Base-by-base conservation (phyloP, 176 grass and related monocot species). In the Pontederia paniculata region DNA sequence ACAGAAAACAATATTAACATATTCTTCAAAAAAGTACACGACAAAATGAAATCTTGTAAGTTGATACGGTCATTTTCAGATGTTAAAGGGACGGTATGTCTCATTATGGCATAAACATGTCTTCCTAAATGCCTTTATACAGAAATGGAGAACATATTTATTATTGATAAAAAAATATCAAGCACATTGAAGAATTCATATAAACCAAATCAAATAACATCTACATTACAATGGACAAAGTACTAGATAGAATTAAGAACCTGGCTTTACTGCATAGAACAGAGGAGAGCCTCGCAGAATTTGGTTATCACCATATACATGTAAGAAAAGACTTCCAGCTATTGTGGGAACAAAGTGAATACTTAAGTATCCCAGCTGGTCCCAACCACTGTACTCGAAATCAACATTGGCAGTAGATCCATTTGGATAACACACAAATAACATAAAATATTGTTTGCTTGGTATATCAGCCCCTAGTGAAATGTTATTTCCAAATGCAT, bases 401-500 rank as follows among this genome's bases (percentile, higher is more conserved):
- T 75, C 73, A 74, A 85, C 37, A 28, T 73, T 42, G 1, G 85
- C 70, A 7, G 19, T 49, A 0, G 78, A 70, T 0, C 85, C 85
- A 52, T 89, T 83, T 23, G 21, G 17, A 28, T 70, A 56, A 2
- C 61, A 83, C 9, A 49, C 59, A 3, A 70, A 64, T 18, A 86
- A 52, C 28, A 2, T 66, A 66, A 86, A 89, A 63, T 70, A 85
- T 1, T 44, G 70, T 1, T 65, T 23, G 50, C 20, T 22, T 1
- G 63, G 63, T 48, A 61, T 45, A 42, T 50, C 59, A 15, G 45
- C 5, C 5, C 28, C 70, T 14, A 17, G 65, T 47, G 58, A 21
- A 22, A 95, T 1, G 52, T 10, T 41, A 66, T 95, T 95, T 51
- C 89, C 73, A 63, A 89, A 86, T 1, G 78, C 76, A 73, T 95